Evolutionary conservation across 129 eudicot genomes (phyloP), one percentile per base, ranked within the genome.

Genomic region (Sambucus nigra): DNA sequence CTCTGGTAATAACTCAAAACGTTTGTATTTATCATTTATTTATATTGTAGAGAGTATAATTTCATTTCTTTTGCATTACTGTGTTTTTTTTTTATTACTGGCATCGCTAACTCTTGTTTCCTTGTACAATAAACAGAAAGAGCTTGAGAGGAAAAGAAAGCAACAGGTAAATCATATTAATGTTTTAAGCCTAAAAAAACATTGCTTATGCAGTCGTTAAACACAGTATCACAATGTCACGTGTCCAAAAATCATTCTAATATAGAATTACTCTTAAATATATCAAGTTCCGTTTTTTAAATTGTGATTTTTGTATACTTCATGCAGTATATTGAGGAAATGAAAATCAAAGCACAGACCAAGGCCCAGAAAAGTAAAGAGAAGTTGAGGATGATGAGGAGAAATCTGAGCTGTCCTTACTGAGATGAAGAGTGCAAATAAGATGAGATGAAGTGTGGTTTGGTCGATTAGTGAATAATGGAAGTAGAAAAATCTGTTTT

Each of bases 61-160:
- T 3, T 31, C 5, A 5, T 9, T 35, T 35, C 42, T 7, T 35
- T 35, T 1, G 42, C 42, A 3, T 35, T 35, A 15, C 13, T 8
- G 42, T 15, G 42, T 1, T 35, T 35, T 35, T 2, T 12, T 35
- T 2, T 35, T 35, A 35, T 35, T 35, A 35, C 42, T 35, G 8
- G 42, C 8, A 1, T 12, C 8, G 42, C 2, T 7, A 35, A 35
- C 13, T 15, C 9, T 18, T 22, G 7, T 53, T 46, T 51, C 4
- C 26, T 45, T 16, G 31, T 31, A 17, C n/a, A 50, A 1, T 60
- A 27, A 41, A 60, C 96, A 87, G 96, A 86, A 78, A 2, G 88
- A 87, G 72, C 28, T 81, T 12, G 92, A 70, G 73, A 78, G 77
- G 62, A 59, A 67, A 50, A 69, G 77, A 20, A 78, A 67, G 24